Conservation (phyloP, 2,329 filamentous ascomycete species). For the Cercospora sojina region DNA sequence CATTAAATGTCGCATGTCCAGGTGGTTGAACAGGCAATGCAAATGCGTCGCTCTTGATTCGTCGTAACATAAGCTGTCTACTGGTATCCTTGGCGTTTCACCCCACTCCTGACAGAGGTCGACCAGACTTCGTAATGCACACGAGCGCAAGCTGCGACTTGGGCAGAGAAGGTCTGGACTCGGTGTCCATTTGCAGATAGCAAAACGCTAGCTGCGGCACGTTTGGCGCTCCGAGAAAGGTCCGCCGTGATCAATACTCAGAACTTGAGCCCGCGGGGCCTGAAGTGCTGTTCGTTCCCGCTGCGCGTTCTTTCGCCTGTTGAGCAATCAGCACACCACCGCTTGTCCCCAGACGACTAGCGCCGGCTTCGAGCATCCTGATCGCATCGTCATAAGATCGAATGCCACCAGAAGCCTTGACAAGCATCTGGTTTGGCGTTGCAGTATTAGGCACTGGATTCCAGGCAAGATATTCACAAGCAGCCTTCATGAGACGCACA, state of each 20-base stretch:
- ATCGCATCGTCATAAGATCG: conserved; percentile 52
- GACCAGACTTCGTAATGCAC: neutral
- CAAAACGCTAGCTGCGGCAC: neutral
- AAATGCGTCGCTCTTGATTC: neutral
- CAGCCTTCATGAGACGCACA: conserved; percentile 55
- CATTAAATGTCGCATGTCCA: neutral
- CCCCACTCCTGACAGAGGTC: neutral
- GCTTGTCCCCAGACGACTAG: conserved; percentile 57
- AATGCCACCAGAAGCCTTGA: conserved; percentile 61
- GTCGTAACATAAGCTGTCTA: neutral
- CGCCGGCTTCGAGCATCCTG: conserved; percentile 57
- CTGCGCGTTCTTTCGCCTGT: conserved; percentile 40
- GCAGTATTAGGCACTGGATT: neutral
- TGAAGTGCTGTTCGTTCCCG: neutral
- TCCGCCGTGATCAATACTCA: neutral
- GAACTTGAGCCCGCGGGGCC: neutral
- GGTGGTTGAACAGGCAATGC: neutral
- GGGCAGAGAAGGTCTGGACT: neutral
- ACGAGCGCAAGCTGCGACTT: neutral
- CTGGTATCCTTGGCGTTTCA: conserved; percentile 1
- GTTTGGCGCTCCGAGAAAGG: neutral
- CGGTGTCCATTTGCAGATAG: neutral
- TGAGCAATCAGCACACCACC: conserved; percentile 57
- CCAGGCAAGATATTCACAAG: conserved; percentile 44
- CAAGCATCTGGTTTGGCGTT: conserved; percentile 43